A percentile compares a stretch with the other conserved stretches of the same genome.
Conservation (phyloP, 1,284 basidiomycete species). For the Ustilago hordei region DNA sequence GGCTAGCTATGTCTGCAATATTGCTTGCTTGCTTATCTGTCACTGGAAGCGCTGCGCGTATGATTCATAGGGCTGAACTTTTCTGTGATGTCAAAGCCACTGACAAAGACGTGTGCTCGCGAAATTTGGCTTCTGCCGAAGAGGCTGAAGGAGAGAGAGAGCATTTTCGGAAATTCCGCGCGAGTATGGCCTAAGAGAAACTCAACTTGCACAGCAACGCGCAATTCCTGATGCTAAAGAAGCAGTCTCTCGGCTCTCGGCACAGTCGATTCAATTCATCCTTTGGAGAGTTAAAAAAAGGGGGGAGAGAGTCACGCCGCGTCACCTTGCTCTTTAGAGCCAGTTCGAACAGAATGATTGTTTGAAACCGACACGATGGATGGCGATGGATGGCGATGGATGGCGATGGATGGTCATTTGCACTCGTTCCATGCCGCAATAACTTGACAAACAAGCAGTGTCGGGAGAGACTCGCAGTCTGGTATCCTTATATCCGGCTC, state of each 20-base stretch:
- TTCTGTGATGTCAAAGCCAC: constrained; percentile 4
- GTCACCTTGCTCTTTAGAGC: background rate
- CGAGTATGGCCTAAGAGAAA: background rate
- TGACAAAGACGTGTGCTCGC: constrained; percentile 7
- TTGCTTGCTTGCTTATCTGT: background rate
- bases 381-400: background rate
- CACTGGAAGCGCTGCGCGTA: background rate
- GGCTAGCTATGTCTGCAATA: too few species aligned
- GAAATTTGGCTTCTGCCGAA: constrained; percentile 4
- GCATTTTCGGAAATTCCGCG: constrained; percentile 9
- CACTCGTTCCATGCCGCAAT: background rate
- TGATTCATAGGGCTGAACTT: background rate
- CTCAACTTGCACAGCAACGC: too few species aligned
- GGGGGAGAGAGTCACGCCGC: background rate
- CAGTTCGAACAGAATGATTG: background rate
- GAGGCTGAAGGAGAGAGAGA: background rate
- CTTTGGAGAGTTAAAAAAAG: background rate
- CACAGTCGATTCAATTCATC: background rate
- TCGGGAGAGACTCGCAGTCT: background rate
- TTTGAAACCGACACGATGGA: constrained; percentile 7
- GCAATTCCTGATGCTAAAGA: background rate
- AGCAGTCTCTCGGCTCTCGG: constrained; percentile 1
- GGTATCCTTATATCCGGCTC: constrained; percentile 13
- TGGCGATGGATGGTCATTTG: background rate
- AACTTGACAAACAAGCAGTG: background rate